Evolutionary conservation across 2,329 filamentous ascomycete species (phyloP).

Genomic region (Fusarium robinianum): DNA sequence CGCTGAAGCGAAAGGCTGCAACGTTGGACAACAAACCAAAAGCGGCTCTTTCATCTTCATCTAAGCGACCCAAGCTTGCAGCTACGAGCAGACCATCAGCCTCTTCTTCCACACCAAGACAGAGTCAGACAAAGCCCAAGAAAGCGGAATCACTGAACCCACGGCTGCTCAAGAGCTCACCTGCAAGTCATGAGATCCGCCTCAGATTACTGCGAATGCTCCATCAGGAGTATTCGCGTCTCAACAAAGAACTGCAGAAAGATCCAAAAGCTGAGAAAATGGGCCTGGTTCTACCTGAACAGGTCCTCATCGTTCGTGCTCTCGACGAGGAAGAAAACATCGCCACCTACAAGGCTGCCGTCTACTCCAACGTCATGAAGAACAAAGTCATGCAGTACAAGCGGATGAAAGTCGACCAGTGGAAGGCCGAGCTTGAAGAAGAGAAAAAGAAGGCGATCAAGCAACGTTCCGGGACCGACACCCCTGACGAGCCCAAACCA

Average conservation of each 20-base stretch:
- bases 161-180: slow-evolving; percentile 62
- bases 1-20: slow-evolving; percentile 35
- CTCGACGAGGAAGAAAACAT: slow-evolving; percentile 79
- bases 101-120: slow-evolving; percentile 21
- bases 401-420: slow-evolving; percentile 73
- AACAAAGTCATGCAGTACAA: slow-evolving; percentile 76
- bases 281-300: slow-evolving; percentile 61
- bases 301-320: slow-evolving; percentile 69
- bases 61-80: slow-evolving; percentile 10
- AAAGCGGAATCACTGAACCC: slow-evolving; percentile 66
- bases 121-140: slow-evolving; percentile 24
- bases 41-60: slow-evolving; percentile 6
- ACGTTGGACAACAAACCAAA: slow-evolving; percentile 9
- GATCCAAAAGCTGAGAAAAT: slow-evolving; percentile 53
- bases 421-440: slow-evolving; percentile 64
- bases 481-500: slow-evolving; percentile 48
- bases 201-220: slow-evolving; percentile 64
- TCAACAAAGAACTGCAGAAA: slow-evolving; percentile 67
- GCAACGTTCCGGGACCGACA: slow-evolving; percentile 39
- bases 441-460: slow-evolving; percentile 45
- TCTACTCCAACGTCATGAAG: slow-evolving; percentile 86
- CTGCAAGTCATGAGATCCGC: slow-evolving; percentile 61
- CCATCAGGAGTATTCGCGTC: slow-evolving; percentile 66
- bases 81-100: slow-evolving; percentile 24
- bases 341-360: slow-evolving; percentile 66